Evolutionary conservation across 768 basidiomycete genomes (phyloP).

Genomic region (Hygrocybe coccinea): DNA sequence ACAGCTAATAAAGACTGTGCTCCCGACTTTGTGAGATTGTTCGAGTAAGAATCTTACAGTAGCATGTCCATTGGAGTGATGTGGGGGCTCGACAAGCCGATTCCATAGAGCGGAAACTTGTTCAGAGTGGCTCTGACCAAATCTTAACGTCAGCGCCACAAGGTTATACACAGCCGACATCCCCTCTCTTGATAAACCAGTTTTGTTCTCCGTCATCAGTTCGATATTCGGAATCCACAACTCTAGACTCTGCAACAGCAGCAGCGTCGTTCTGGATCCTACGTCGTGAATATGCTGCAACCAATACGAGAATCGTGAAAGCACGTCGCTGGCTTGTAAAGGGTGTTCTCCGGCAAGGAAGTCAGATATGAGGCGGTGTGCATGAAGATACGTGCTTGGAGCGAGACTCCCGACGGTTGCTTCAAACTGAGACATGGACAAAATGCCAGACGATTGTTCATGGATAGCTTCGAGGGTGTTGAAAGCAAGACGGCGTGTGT

Average conservation of each 20-base stretch:
- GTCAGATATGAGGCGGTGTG: slow-evolving; percentile 72
- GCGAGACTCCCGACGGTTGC: slow-evolving; percentile 67
- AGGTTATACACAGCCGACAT: slow-evolving; percentile 70
- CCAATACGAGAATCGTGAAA: slow-evolving; percentile 67
- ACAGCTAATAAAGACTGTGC: slow-evolving; percentile 68
- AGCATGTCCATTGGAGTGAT: slow-evolving; percentile 71
- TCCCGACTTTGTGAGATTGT: slow-evolving; percentile 81
- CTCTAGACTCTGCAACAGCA: slow-evolving; percentile 74
- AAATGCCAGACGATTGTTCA: slow-evolving; percentile 58
- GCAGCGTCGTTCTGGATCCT: slow-evolving; percentile 42
- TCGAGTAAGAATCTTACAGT: slow-evolving; percentile 80
- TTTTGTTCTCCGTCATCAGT: slow-evolving; percentile 57
- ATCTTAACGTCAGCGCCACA: slow-evolving; percentile 75
- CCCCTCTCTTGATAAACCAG: slow-evolving; percentile 53
- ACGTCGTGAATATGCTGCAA: slow-evolving; percentile 59
- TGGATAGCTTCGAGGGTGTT: slow-evolving; percentile 71
- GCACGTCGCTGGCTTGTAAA: slow-evolving; percentile 55
- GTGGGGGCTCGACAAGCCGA: slow-evolving; percentile 66
- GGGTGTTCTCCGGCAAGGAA: slow-evolving; percentile 77
- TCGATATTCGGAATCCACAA: slow-evolving; percentile 79
- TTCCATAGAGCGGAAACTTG: slow-evolving; percentile 79
- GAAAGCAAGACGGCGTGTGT: slow-evolving; percentile 72
- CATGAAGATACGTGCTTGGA: slow-evolving; percentile 72
- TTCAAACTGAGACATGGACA: slow-evolving; percentile 69
- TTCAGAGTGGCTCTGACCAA: slow-evolving; percentile 67